phyloP scores from a whole-genome alignment of 2,329 filamentous ascomycete genomes.

The Gliomastix tumulicola region DNA sequence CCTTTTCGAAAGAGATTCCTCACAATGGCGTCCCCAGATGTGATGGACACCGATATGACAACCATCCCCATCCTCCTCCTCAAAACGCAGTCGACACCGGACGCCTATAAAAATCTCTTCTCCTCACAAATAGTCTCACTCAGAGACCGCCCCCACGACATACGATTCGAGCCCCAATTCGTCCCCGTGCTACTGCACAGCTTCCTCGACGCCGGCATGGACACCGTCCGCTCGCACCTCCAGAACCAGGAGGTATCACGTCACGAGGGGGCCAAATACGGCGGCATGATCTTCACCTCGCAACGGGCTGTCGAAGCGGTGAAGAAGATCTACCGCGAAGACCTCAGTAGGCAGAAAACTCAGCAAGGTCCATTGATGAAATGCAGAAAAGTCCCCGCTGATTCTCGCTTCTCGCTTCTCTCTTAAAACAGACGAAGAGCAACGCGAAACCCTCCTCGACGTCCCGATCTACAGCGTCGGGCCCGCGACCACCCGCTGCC shows the following conservation, averaged over 20 bases:
- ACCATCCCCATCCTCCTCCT: slow-evolving; percentile 55
- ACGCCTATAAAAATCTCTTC: slow-evolving; percentile 68
- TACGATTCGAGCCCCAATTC: slow-evolving; percentile 56
- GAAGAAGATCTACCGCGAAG: slow-evolving; percentile 50
- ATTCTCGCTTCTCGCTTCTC: too few relatives aligned
- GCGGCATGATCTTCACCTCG: slow-evolving; percentile 78
- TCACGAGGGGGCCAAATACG: slow-evolving; percentile 42
- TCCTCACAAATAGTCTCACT: slow-evolving; percentile 14
- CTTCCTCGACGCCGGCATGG: slow-evolving; percentile 54
- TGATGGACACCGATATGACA: not conserved
- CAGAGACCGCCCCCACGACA: slow-evolving; percentile 20
- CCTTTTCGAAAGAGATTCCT: too few relatives aligned
- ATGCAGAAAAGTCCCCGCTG: too few relatives aligned
- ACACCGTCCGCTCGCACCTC: slow-evolving; percentile 44
- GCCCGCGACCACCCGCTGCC: slow-evolving; percentile 70
- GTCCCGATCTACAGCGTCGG: slow-evolving; percentile 71
- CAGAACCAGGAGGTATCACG: slow-evolving; percentile 29
- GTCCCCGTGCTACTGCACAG: slow-evolving; percentile 71
- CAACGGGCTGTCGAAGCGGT: slow-evolving; percentile 81
- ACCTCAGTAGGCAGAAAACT: too few relatives aligned
- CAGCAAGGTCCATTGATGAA: too few relatives aligned
- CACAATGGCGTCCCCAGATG: not conserved
- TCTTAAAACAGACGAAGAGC: too few relatives aligned
- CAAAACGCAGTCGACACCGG: slow-evolving; percentile 71
- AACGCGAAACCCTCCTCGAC: slow-evolving; percentile 28